These are phyloP conservation scores for Alternaria brassicae DNA, from an alignment of 2,329 filamentous ascomycete species.

Conservation along the genomic window DNA sequence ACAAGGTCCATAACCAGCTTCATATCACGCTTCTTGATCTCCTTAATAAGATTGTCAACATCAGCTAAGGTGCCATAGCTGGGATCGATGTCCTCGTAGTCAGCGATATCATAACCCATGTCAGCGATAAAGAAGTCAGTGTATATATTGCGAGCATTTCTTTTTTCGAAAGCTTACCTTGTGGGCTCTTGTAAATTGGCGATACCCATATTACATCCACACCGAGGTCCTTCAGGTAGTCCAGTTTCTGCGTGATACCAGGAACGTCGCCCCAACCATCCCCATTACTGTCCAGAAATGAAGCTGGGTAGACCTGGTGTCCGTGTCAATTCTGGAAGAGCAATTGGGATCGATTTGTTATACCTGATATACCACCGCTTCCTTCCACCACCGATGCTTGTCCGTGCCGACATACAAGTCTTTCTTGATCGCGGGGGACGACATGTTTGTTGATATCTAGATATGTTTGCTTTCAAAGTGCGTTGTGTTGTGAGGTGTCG, in stretches of 20 bases:
- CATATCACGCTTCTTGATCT: constrained; percentile 48
- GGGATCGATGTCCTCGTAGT: constrained; percentile 51
- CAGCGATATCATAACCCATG: constrained; percentile 53
- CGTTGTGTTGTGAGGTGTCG: background rate
- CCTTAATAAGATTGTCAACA: constrained; percentile 49
- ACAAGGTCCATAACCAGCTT: constrained; percentile 53
- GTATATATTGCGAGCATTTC: background rate
- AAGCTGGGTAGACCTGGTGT: constrained; percentile 63
- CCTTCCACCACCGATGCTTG: constrained; percentile 64
- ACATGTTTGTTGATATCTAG: constrained; percentile 4
- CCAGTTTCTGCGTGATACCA: constrained; percentile 63
- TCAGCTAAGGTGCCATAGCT: constrained; percentile 50
- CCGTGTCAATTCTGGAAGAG: background rate
- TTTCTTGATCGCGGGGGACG: constrained; percentile 18
- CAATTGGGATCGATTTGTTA: background rate
- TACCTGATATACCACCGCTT: constrained; percentile 64
- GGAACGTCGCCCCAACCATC: constrained; percentile 64
- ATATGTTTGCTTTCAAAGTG: background rate
- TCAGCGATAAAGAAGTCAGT: constrained; percentile 33
- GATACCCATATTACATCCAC: constrained; percentile 49
- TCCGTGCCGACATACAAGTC: constrained; percentile 43
- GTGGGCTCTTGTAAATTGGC: constrained; percentile 56
- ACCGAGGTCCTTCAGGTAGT: constrained; percentile 61
- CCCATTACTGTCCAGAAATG: constrained; percentile 65
- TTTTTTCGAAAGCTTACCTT: constrained; percentile 18